Evolutionary conservation across 306 rosid species (phyloP).

Genomic region (Sicyos baderoa): DNA sequence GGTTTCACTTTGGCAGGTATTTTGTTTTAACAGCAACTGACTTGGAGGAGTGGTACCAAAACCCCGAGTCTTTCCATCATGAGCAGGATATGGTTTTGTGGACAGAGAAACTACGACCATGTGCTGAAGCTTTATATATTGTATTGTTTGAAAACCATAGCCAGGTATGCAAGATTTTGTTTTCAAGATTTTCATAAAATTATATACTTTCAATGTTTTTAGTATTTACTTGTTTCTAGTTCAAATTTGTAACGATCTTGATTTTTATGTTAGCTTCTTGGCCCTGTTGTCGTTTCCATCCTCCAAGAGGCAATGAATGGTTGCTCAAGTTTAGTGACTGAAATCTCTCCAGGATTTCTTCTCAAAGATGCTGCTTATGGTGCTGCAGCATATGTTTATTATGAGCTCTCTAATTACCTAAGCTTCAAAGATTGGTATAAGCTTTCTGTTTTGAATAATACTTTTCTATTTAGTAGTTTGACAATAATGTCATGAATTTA

Average conservation of each 20-base stretch:
- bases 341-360: slow-evolving; percentile 77
- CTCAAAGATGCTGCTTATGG: slow-evolving; percentile 97
- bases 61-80: slow-evolving; percentile 85
- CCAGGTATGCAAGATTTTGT: slow-evolving; percentile 49
- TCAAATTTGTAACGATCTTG: slow-evolving; percentile 22
- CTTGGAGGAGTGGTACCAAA: slow-evolving; percentile 85
- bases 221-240: slow-evolving; percentile 20
- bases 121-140: slow-evolving; percentile 91
- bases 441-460: slow-evolving; percentile 3
- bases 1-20: slow-evolving; percentile 48
- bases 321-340: slow-evolving; percentile 69
- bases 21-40: slow-evolving; percentile 77
- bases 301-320: slow-evolving; percentile 84
- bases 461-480: background rate
- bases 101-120: slow-evolving; percentile 95
- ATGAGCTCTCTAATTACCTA: slow-evolving; percentile 88
- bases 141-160: slow-evolving; percentile 86
- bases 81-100: slow-evolving; percentile 99
- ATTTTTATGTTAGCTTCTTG: slow-evolving; percentile 54
- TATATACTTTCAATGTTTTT: slow-evolving; percentile 9
- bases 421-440: slow-evolving; percentile 84
- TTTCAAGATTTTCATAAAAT: slow-evolving; percentile 21
- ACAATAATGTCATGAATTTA: background rate
- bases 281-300: slow-evolving; percentile 88
- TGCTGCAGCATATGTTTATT: slow-evolving; percentile 95